Conservation (phyloP, 208 protist species). For the Crithidia acanthocephali region DNA sequence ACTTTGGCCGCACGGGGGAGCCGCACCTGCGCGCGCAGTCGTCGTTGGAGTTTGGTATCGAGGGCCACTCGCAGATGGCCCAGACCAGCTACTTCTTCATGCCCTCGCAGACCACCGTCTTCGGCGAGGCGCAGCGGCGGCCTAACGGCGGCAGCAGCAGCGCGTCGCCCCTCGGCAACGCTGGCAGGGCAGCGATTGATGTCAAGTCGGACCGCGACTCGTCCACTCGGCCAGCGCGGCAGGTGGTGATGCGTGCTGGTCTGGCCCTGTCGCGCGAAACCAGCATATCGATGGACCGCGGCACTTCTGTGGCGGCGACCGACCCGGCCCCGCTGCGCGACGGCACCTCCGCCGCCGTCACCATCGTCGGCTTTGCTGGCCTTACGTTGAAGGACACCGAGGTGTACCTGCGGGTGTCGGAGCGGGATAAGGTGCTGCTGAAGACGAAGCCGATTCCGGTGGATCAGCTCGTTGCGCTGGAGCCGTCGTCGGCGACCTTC, state of each 20-base stretch:
- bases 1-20: slow-evolving; percentile 31
- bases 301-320: neutral
- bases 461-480: slow-evolving; percentile 32
- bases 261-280: neutral
- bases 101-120: neutral
- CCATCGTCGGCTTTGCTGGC: slow-evolving; percentile 36
- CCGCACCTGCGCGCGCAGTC: slow-evolving; percentile 24
- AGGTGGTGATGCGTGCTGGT: slow-evolving; percentile 3
- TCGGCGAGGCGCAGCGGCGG: neutral
- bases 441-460: slow-evolving; percentile 39
- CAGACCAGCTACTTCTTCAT: slow-evolving; percentile 21
- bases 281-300: neutral
- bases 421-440: slow-evolving; percentile 27
- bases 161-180: neutral
- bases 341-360: slow-evolving; percentile 31
- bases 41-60: slow-evolving; percentile 23
- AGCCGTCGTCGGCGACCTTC: slow-evolving; percentile 22
- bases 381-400: slow-evolving; percentile 33
- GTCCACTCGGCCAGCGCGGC: neutral
- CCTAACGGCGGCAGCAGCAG: neutral
- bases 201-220: neutral
- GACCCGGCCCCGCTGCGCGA: slow-evolving; percentile 1
- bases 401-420: slow-evolving; percentile 46
- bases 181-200: neutral
- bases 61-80: slow-evolving; percentile 10